A percentile compares a stretch with the other conserved stretches of the same genome.
These are phyloP conservation scores for Lipomyces sp. DNA, from an alignment of 805 yeast species.

Conservation along the genomic window DNA sequence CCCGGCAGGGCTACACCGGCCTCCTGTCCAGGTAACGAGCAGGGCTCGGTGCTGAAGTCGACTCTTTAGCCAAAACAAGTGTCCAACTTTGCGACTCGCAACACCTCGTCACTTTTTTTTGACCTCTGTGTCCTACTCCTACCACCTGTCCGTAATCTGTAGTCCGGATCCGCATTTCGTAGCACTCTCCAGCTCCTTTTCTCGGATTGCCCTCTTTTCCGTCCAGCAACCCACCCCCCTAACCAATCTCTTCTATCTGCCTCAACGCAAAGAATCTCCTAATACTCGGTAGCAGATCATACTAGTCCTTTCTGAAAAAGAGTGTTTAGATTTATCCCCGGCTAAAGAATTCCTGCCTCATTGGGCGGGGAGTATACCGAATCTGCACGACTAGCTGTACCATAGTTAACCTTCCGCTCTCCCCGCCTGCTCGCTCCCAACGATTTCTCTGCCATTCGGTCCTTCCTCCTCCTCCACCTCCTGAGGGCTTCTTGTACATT, in stretches of 20 bases:
- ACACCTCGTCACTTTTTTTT: neutral
- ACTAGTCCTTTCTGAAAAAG: neutral
- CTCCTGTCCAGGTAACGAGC: neutral
- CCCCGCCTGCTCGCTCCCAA: neutral
- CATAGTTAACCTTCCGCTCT: neutral
- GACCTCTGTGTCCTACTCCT: neutral
- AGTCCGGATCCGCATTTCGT: neutral
- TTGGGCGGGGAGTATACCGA: neutral
- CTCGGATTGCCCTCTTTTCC: neutral
- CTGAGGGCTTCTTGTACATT: slow-evolving; percentile 20
- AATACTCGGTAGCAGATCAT: neutral
- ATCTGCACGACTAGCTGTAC: neutral
- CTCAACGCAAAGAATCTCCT: neutral
- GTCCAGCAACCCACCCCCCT: no score
- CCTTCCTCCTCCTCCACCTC: neutral
- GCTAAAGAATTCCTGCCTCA: neutral
- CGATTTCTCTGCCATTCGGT: slow-evolving; percentile 4
- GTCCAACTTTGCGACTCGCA: neutral
- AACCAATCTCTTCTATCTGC: slow-evolving; percentile 7
- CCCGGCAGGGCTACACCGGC: no score
- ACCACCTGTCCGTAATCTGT: neutral
- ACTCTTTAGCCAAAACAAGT: neutral
- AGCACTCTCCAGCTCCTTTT: slow-evolving; percentile 13
- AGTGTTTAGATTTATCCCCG: neutral
- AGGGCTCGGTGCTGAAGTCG: neutral